Evolutionary conservation across 345 rosid genomes (phyloP), one percentile per base, ranked within the genome.

Genomic region (Linum usitatissimum): DNA sequence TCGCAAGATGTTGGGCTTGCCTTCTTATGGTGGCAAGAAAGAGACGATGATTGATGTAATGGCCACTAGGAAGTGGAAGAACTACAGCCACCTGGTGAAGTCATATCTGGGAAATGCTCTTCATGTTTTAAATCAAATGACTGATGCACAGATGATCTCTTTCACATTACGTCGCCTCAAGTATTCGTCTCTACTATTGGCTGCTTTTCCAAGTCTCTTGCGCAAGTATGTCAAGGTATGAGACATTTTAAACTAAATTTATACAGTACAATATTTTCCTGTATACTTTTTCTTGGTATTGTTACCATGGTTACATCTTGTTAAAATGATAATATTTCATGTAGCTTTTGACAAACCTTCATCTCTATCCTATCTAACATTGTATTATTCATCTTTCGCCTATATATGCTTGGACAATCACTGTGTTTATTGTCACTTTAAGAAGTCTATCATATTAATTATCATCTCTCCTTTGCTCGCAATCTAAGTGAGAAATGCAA

Each of bases 111-210:
- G 94, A 60, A 93, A 93, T 75, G 81, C 97, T 0, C 76, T 93
- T 60, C 96, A 90, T 53, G 87, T 93, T 65, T 70, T 93, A 68
- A 93, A 93, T 68, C 99, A 90, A 79, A 93, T 93, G 97, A 93
- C 99, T 0, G 97, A 93, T 66, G 58, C 79, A 4, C 88, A 83
- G 58, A 93, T 93, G 97, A 79, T 93, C 75, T 63, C 97, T 6
- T 93, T 83, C 70, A 86, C 97, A 64, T 69, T 93, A 55, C 75
- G 92, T 14, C 89, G 95, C 30, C 79, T 93, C 53, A 85, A 83
- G 71, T 82, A 75, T 75, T 93, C 97, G 1, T 70, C 92, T 6
- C 55, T 84, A 45, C 79, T 90, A 66, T 74, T 93, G 70, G 78
- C 86, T 63, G 96, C 92, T 55, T 86, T 90, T 68, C 99, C 99